These are phyloP conservation scores for Pseudomassariella vexata DNA, from an alignment of 2,329 filamentous ascomycete genomes.

Conservation along the genomic window DNA sequence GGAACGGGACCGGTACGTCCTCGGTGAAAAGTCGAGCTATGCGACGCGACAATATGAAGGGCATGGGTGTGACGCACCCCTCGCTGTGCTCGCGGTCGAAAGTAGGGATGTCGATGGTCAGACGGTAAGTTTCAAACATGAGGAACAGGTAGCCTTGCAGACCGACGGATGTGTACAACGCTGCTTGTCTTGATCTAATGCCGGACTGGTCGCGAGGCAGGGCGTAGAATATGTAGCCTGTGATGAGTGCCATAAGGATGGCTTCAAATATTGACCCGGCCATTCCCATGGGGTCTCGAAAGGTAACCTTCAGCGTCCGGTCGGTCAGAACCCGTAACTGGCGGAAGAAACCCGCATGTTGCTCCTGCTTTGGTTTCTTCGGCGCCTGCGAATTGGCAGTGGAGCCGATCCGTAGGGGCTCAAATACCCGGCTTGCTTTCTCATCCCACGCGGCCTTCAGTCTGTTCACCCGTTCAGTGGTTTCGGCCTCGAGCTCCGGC, in stretches of 20 bases:
- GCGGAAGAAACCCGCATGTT: constrained; percentile 51
- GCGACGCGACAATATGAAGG: constrained; percentile 65
- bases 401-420: constrained; percentile 12
- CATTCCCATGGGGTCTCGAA: constrained; percentile 73
- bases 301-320: constrained; percentile 65
- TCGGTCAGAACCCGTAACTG: constrained; percentile 62
- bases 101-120: constrained; percentile 67
- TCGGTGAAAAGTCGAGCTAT: constrained; percentile 64
- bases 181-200: constrained; percentile 68
- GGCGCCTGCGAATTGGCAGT: constrained; percentile 10
- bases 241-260: constrained; percentile 63
- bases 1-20: constrained; percentile 65
- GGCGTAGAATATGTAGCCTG: constrained; percentile 67
- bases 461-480: constrained; percentile 51
- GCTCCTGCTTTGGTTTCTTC: constrained; percentile 20
- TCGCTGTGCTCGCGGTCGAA: constrained; percentile 74
- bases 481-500: constrained; percentile 57
- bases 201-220: constrained; percentile 62
- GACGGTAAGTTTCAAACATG: constrained; percentile 68
- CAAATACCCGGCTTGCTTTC: constrained; percentile 25
- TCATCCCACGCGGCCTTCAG: constrained; percentile 56
- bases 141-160: constrained; percentile 73
- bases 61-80: constrained; percentile 62
- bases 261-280: constrained; percentile 65
- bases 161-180: constrained; percentile 64